These are phyloP conservation scores for Camellia oleifera DNA, from an alignment of 179 eudicot genomes.

Conservation along the genomic window DNA sequence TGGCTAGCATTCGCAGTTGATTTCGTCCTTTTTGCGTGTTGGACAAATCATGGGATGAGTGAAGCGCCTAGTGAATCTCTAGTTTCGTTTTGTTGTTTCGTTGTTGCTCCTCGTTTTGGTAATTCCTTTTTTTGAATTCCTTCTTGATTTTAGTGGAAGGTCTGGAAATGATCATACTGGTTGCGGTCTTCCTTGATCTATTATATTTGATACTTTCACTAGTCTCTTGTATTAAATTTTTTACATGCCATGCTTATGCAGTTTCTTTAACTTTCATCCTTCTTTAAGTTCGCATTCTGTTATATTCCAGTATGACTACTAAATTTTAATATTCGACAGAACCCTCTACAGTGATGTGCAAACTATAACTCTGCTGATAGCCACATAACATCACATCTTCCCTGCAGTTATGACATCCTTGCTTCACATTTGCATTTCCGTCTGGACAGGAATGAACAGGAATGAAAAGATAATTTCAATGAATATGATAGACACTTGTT, in stretches of 20 bases:
- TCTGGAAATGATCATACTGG: slow-evolving; percentile 1
- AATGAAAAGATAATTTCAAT: too few species aligned
- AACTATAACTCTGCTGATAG: too few species aligned
- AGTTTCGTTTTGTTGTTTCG: slow-evolving; percentile 9
- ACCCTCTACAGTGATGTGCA: too few species aligned
- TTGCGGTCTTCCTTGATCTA: not conserved
- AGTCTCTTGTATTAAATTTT: not conserved
- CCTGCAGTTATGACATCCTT: too few species aligned
- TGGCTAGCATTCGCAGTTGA: slow-evolving; percentile 6
- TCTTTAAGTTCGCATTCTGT: not conserved
- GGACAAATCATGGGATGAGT: not conserved
- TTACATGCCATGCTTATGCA: not conserved
- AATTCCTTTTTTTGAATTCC: slow-evolving; percentile 6
- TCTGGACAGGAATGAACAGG: too few species aligned
- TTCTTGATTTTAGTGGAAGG: slow-evolving; percentile 6
- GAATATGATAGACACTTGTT: too few species aligned
- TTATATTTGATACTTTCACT: not conserved
- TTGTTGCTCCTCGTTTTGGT: slow-evolving; percentile 12
- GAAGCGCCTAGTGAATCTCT: not conserved
- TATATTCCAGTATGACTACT: too few species aligned
- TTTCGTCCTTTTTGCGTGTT: not conserved
- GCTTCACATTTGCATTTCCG: too few species aligned
- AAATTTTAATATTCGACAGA: too few species aligned
- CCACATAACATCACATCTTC: too few species aligned
- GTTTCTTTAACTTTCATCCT: not conserved